Evolutionary conservation across 164 flowering plant species (phyloP), one percentile per base, ranked within the genome.

Genomic region (Tetrastigma voinierianum): DNA sequence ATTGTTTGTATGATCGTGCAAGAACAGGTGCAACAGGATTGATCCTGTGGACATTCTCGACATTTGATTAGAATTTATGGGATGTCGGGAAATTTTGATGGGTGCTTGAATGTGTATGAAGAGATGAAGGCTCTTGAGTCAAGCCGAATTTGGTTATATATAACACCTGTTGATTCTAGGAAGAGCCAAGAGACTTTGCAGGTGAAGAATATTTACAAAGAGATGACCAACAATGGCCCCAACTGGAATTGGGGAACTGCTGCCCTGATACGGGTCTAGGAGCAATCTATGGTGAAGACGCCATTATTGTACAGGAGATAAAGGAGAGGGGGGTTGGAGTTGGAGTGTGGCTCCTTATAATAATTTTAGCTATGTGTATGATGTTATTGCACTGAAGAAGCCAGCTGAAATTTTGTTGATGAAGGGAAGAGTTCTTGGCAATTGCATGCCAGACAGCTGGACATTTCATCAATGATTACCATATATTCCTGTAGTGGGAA

Each of bases 171-270:
- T 90, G 97, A 90, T 84, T 87, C 90, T 0, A 95, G 96, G 97
- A 11, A 80, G 88, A 74, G 97, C 96, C 15, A 86, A 77, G 82
- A 84, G 96, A 78, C 97, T 97, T 21, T 95, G 95, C 88, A 90
- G 71, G 92, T 77, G 0, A 92, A 89, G 70, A 68, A 18, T 53
- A 67, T 92, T 9, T 89, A 83, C 55, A 75, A 72, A 61, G 96
- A 95, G 75, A 81, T 95, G 91, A 62, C 43, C 1, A 64, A 51
- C 7, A 80, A 73, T 72, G 96, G 90, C 23, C 48, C 84, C 69
- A 46, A 68, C 5, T 94, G 97, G 0, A 89, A 60, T 77, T 68
- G 74, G 80, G 74, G 69, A n/a, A 95, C 97, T 12, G 87, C 90
- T 73, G 84, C 93, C 93, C 67, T 82, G 6, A 46, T 95, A 47